These are phyloP conservation scores for Paraglomus occultum DNA, from an alignment of 192 early-diverging fungal genomes.

Conservation along the genomic window DNA sequence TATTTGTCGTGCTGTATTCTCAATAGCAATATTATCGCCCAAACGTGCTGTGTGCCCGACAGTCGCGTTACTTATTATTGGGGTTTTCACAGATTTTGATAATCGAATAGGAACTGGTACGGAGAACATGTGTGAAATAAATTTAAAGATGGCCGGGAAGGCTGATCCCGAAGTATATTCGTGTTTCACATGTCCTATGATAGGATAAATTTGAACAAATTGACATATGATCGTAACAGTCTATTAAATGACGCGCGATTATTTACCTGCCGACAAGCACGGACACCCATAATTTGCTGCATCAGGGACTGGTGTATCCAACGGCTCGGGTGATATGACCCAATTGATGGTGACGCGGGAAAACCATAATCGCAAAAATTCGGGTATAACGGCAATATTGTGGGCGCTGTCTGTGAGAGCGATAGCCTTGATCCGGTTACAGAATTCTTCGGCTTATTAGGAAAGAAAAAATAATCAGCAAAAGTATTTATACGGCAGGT, in stretches of 20 bases:
- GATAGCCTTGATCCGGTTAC: conserved; percentile 4
- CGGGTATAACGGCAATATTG: conserved; percentile 1
- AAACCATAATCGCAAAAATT: conserved; percentile 12
- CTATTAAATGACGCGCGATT: neutral
- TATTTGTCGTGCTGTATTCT: too few species aligned
- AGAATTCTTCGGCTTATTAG: conserved; percentile 13
- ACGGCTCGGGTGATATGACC: conserved; percentile 27
- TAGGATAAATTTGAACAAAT: neutral
- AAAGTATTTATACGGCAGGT: too few species aligned
- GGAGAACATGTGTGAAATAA: neutral
- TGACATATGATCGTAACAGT: neutral
- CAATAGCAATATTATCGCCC: too few species aligned
- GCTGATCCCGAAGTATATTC: conserved; percentile 31
- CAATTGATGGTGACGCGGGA: conserved; percentile 7
- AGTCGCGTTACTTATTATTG: too few species aligned
- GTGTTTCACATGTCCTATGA: conserved; percentile 29
- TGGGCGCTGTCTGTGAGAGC: conserved; percentile 25
- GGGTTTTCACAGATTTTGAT: too few species aligned
- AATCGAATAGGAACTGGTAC: too few species aligned
- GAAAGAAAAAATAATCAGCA: neutral
- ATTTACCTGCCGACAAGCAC: conserved; percentile 34
- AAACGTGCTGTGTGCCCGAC: too few species aligned
- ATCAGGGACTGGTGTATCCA: conserved; percentile 1
- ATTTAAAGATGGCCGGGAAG: conserved; percentile 16
- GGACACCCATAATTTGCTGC: conserved; percentile 29